phyloP scores from a whole-genome alignment of 2,329 filamentous ascomycete species.

The Epichloe sibirici region DNA sequence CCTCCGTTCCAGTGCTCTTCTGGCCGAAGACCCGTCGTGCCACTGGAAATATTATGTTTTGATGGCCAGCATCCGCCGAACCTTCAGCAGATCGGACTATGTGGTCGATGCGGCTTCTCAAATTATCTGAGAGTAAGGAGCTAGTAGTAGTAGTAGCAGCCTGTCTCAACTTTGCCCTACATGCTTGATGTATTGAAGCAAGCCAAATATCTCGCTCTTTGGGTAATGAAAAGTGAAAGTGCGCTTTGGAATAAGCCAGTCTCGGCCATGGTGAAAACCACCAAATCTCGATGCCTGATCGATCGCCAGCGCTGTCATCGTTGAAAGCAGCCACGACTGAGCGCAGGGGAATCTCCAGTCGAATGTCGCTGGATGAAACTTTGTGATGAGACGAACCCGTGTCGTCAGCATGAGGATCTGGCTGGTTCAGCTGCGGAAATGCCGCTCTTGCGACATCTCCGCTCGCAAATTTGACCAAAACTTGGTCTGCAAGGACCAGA shows the following conservation, averaged over 20 bases:
- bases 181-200: constrained; percentile 31
- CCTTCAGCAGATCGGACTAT: constrained; percentile 33
- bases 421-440: constrained; percentile 32
- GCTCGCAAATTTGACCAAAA: constrained; percentile 38
- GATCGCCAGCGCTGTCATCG: constrained; percentile 35
- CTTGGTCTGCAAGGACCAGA: constrained; percentile 38
- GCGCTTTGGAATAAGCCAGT: constrained; percentile 33
- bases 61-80: constrained; percentile 14
- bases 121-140: constrained; percentile 31
- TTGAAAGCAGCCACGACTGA: constrained; percentile 40
- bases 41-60: constrained; percentile 37
- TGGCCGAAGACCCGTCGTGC: constrained; percentile 32
- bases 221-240: constrained; percentile 36
- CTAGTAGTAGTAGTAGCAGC: constrained; percentile 21
- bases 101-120: constrained; percentile 33
- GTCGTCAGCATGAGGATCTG: constrained; percentile 11
- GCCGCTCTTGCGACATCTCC: constrained; percentile 33
- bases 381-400: constrained; percentile 17
- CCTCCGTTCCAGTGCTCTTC: constrained; percentile 29
- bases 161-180: constrained; percentile 25
- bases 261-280: constrained; percentile 35
- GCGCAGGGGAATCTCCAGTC: constrained; percentile 35
- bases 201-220: constrained; percentile 39
- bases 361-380: constrained; percentile 23
- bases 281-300: constrained; percentile 44